Percentiles rank a stretch among this genome's conserved stretches.
phyloP scores from a whole-genome alignment of 805 yeast species.

The Candida awuae region DNA sequence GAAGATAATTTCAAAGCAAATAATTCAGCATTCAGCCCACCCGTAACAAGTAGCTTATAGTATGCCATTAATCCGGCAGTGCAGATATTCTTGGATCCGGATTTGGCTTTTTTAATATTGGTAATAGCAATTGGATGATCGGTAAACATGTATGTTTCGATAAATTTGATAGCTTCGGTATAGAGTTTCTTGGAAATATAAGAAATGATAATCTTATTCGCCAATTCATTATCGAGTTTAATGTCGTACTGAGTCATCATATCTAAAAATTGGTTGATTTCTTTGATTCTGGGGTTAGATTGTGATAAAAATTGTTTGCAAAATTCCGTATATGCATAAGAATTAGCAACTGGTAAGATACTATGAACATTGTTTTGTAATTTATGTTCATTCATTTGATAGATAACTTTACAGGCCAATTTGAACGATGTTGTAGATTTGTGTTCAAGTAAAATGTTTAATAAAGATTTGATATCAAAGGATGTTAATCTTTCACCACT shows the following conservation, averaged over 20 bases:
- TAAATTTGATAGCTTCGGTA: conserved; percentile 26
- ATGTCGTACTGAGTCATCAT: conserved; percentile 27
- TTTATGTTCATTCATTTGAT: conserved; percentile 23
- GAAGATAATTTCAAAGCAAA: conserved; percentile 11
- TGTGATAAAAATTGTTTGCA: conserved; percentile 30
- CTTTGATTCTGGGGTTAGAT: conserved; percentile 18
- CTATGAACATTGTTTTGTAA: conserved; percentile 10
- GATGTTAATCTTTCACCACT: conserved; percentile 20
- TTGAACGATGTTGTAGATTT: conserved; percentile 17
- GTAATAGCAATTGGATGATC: conserved; percentile 11
- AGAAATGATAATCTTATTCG: conserved; percentile 32
- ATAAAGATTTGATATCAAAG: conserved; percentile 20
- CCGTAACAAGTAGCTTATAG: conserved; percentile 10
- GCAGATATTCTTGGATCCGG: conserved; percentile 8
- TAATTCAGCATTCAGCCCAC: conserved; percentile 3
- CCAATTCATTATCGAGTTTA: conserved; percentile 29
- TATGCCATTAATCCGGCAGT: conserved; percentile 7
- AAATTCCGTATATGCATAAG: conserved; percentile 36
- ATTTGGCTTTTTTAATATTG: background rate
- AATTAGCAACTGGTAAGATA: conserved; percentile 31
- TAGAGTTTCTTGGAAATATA: conserved; percentile 25
- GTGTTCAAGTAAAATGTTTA: conserved; percentile 17
- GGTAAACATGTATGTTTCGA: conserved; percentile 23
- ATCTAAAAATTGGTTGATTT: conserved; percentile 25
- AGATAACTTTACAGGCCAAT: conserved; percentile 29